These are phyloP conservation scores for Pleurotus ostreatus DNA, from an alignment of 768 basidiomycete genomes.

Conservation along the genomic window DNA sequence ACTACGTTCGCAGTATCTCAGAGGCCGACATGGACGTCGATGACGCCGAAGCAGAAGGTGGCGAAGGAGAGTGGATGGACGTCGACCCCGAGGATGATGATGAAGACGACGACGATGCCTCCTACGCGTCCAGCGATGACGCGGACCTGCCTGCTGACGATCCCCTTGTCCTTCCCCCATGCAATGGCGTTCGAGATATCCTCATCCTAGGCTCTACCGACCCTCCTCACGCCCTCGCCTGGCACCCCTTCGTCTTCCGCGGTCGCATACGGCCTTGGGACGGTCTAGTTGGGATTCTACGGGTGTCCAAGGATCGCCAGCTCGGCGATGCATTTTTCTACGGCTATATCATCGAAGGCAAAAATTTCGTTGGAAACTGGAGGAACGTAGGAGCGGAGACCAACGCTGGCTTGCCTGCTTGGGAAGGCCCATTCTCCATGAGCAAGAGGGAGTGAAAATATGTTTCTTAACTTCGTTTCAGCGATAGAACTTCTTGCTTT, in stretches of 20 bases:
- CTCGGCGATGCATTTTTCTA: slow-evolving; percentile 49
- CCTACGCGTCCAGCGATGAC: slow-evolving; percentile 9
- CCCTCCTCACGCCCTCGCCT: slow-evolving; percentile 38
- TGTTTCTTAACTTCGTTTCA: too few species aligned
- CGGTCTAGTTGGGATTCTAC: slow-evolving; percentile 50
- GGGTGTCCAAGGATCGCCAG: slow-evolving; percentile 26
- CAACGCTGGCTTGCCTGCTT: slow-evolving; percentile 43
- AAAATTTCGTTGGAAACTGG: slow-evolving; percentile 74
- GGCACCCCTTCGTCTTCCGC: slow-evolving; percentile 43
- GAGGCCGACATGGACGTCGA: slow-evolving; percentile 20
- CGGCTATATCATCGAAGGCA: slow-evolving; percentile 64
- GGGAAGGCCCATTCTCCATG: slow-evolving; percentile 66
- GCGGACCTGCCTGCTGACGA: slow-evolving; percentile 12
- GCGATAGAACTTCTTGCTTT: too few species aligned
- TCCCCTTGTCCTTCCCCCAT: slow-evolving; percentile 21
- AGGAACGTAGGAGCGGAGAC: slow-evolving; percentile 36
- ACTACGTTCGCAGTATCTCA: slow-evolving; percentile 3
- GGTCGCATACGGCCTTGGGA: slow-evolving; percentile 59
- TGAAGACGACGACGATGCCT: slow-evolving; percentile 15
- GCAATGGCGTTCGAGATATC: slow-evolving; percentile 57
- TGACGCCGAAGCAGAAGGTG: slow-evolving; percentile 17
- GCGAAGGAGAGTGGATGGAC: slow-evolving; percentile 15
- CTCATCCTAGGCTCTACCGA: slow-evolving; percentile 63
- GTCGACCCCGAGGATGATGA: slow-evolving; percentile 19
- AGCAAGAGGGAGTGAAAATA: slow-evolving; percentile 34